These are phyloP conservation scores for Backusella liffmaniae DNA, from an alignment of 192 early-diverging fungal species.

Conservation along the genomic window DNA sequence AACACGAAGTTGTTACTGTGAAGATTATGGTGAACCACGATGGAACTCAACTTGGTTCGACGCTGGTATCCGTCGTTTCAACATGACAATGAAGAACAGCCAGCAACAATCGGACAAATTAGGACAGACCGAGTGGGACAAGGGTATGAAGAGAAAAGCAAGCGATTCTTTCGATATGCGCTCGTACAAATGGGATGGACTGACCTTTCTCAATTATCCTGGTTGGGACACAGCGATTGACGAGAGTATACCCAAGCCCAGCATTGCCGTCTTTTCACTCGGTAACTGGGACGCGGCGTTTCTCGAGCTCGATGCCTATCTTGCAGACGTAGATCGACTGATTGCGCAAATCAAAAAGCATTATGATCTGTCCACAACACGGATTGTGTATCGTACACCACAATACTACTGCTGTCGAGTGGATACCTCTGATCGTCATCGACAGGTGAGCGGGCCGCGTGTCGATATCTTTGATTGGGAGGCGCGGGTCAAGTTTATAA, in stretches of 20 bases:
- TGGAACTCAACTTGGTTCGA: slow-evolving; percentile 37
- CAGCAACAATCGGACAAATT: neutral
- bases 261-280: slow-evolving; percentile 40
- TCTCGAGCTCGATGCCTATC: slow-evolving; percentile 29
- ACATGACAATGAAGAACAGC: slow-evolving; percentile 28
- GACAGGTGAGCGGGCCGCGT: slow-evolving; percentile 30
- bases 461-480: slow-evolving; percentile 31
- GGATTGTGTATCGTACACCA: slow-evolving; percentile 44
- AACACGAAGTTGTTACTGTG: slow-evolving; percentile 37
- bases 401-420: slow-evolving; percentile 55
- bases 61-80: neutral
- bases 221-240: slow-evolving; percentile 33
- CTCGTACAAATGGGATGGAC: slow-evolving; percentile 49
- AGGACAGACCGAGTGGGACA: slow-evolving; percentile 10
- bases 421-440: slow-evolving; percentile 25
- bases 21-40: slow-evolving; percentile 40
- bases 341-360: slow-evolving; percentile 25
- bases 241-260: slow-evolving; percentile 8
- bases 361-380: slow-evolving; percentile 21
- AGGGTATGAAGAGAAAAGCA: neutral
- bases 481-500: slow-evolving; percentile 26
- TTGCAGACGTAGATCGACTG: slow-evolving; percentile 24
- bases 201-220: slow-evolving; percentile 39
- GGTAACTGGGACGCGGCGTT: slow-evolving; percentile 55
- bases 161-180: slow-evolving; percentile 16